Evolutionary conservation across 495 filamentous ascomycete genomes (phyloP).

Genomic region (Cercophora sp.): DNA sequence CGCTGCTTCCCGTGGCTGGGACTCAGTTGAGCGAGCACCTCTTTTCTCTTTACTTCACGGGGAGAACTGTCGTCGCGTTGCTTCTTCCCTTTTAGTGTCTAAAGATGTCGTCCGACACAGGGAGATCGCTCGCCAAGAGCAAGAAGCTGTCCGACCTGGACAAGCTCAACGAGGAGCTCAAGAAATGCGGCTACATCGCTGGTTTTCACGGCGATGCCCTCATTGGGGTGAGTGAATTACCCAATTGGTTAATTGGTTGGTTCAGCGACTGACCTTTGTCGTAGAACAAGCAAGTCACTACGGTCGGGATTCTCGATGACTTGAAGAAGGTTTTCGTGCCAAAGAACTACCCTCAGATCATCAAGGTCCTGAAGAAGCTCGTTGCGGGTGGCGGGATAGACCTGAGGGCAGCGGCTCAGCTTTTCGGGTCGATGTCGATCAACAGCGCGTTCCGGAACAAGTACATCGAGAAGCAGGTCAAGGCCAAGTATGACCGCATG

Average conservation of each 20-base stretch:
- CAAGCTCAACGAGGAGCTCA: constrained; percentile 1
- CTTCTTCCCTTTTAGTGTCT: not conserved
- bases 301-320: not conserved
- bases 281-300: not conserved
- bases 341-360: constrained; percentile 1
- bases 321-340: not conserved
- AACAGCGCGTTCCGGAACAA: constrained; percentile 3
- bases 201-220: constrained; percentile 10
- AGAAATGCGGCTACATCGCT: not conserved
- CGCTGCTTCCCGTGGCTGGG: no score
- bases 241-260: not conserved
- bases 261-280: no score
- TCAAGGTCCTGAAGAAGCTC: not conserved
- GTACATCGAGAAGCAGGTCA: constrained; percentile 14
- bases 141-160: not conserved
- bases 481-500: constrained; percentile 16
- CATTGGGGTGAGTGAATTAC: constrained; percentile 1
- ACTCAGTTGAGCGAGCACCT: no score
- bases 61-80: not conserved
- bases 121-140: not conserved
- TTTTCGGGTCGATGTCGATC: constrained; percentile 7
- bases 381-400: not conserved
- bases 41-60: not conserved
- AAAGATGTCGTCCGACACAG: no score
- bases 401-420: constrained; percentile 3